phyloP scores from a whole-genome alignment of 257 asterid genomes.

The Lycium barbarum region DNA sequence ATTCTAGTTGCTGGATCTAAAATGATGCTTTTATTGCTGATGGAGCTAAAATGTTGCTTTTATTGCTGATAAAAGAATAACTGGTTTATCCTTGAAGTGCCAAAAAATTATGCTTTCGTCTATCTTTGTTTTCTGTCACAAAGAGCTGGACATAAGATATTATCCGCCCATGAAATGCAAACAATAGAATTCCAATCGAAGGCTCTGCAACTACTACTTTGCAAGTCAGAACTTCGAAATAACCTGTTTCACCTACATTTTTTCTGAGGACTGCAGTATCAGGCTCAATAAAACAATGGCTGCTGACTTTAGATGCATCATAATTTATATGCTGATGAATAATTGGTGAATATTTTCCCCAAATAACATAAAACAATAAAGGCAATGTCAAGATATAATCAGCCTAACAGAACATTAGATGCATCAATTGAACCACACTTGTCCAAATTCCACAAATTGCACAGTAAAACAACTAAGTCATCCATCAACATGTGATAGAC shows the following conservation, averaged over 20 bases:
- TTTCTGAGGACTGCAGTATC: neutral
- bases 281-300: neutral
- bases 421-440: constrained; percentile 15
- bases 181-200: neutral
- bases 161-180: neutral
- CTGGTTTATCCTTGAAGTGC: constrained; percentile 8
- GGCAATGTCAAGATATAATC: constrained; percentile 22
- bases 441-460: constrained; percentile 5
- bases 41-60: neutral
- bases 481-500: constrained; percentile 7
- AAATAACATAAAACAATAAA: constrained; percentile 5
- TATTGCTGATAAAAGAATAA: neutral
- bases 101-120: constrained; percentile 15
- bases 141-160: constrained; percentile 16
- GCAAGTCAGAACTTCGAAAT: constrained; percentile 3
- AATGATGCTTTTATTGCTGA: constrained; percentile 2
- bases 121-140: constrained; percentile 3
- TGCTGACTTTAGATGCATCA: constrained; percentile 11
- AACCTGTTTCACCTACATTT: neutral
- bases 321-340: neutral
- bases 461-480: neutral
- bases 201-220: constrained; percentile 18
- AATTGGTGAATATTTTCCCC: constrained; percentile 7
- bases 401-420: neutral
- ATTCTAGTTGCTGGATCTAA: constrained; percentile 2